A percentile compares a stretch with the other conserved stretches of the same genome.
Conservation (phyloP, 2,329 filamentous ascomycete species). For the Parascedosporium putredinis region DNA sequence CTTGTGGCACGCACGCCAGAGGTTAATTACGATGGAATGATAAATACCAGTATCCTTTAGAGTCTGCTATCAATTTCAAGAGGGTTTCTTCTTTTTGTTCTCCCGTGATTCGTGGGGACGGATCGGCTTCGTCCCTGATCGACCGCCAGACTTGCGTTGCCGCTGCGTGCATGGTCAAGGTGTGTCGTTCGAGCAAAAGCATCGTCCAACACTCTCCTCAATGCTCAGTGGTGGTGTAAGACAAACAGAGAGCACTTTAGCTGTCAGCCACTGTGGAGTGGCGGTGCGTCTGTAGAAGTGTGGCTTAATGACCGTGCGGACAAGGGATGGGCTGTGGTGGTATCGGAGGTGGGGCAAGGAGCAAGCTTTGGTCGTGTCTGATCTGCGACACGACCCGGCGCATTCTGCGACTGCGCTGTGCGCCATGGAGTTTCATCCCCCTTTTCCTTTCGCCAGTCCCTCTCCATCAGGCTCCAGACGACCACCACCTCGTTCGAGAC, state of each 20-base stretch:
- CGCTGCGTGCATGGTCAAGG: not conserved
- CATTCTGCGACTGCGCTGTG: not conserved
- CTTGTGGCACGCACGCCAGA: not conserved
- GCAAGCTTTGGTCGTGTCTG: not conserved
- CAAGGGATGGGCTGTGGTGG: no score
- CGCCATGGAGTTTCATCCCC: conserved; percentile 1
- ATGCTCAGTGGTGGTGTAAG: not conserved
- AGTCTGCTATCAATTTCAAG: not conserved
- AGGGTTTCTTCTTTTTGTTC: not conserved
- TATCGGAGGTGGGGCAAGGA: not conserved
- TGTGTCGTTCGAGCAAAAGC: not conserved
- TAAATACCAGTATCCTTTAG: not conserved
- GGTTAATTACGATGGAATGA: conserved; percentile 1
- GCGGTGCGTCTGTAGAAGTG: not conserved
- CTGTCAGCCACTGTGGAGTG: no score
- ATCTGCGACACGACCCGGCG: not conserved
- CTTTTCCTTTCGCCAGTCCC: not conserved
- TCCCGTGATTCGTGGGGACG: not conserved
- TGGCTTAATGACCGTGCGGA: not conserved
- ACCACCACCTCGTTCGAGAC: no score
- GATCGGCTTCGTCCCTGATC: not conserved
- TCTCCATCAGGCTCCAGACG: no score
- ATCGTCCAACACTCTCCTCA: no score
- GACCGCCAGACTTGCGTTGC: no score
- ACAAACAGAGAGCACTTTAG: no score